These are phyloP conservation scores for Priceomyces melissophilus DNA, from an alignment of 805 yeast species.

Conservation along the genomic window DNA sequence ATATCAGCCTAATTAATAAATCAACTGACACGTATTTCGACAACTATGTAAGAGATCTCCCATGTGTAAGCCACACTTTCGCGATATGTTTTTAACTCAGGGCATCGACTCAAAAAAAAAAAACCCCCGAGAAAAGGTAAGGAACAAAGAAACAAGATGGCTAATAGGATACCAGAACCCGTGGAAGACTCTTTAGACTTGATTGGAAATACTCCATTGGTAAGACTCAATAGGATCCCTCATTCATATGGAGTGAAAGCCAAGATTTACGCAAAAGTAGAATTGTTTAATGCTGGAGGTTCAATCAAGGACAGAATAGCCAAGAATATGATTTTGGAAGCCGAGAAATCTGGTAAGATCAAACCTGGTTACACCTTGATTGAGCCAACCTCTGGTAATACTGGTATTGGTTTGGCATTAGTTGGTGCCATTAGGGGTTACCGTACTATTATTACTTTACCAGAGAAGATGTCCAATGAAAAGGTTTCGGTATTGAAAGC, in stretches of 20 bases:
- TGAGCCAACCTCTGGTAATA: conserved; percentile 89
- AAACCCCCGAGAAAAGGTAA: too few relatives aligned
- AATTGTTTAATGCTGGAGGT: conserved; percentile 85
- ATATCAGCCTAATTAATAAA: conserved; percentile 24
- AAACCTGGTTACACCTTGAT: conserved; percentile 84
- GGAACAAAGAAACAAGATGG: neutral
- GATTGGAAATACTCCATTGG: conserved; percentile 84
- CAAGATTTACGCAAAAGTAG: conserved; percentile 67
- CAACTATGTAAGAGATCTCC: too few relatives aligned
- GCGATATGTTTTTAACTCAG: too few relatives aligned
- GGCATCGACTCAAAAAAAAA: too few relatives aligned
- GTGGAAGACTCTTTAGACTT: conserved; percentile 61
- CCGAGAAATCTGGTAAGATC: conserved; percentile 71
- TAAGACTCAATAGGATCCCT: conserved; percentile 71
- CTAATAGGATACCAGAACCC: conserved; percentile 10
- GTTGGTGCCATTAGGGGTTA: conserved; percentile 86
- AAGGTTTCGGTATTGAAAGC: conserved; percentile 86
- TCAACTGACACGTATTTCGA: too few relatives aligned
- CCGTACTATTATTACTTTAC: conserved; percentile 81
- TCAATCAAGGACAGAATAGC: conserved; percentile 89
- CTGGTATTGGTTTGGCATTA: conserved; percentile 86
- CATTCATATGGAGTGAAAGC: conserved; percentile 74
- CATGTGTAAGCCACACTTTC: too few relatives aligned
- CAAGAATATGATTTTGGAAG: conserved; percentile 80
- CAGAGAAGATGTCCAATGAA: conserved; percentile 90